Evolutionary conservation across 164 flowering plant species (phyloP).

Genomic region (Annona squamosa): DNA sequence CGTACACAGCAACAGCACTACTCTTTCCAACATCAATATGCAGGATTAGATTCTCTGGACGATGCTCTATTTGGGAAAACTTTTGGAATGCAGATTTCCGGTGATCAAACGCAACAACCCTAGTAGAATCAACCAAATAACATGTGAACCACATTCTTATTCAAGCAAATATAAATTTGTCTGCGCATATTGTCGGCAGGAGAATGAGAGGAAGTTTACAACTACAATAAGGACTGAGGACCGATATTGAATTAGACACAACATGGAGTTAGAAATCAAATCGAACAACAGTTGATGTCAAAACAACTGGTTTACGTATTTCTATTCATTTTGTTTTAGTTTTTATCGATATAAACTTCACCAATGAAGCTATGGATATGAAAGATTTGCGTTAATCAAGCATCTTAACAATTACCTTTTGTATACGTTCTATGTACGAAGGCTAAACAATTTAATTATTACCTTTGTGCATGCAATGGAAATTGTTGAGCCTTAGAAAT

Average conservation of each 20-base stretch:
- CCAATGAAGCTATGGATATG: neutral
- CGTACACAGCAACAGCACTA: conserved; percentile 63
- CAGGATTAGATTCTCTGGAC: conserved; percentile 33
- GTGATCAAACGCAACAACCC: conserved; percentile 74
- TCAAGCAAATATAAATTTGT: neutral
- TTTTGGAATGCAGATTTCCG: conserved; percentile 40
- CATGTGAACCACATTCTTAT: neutral
- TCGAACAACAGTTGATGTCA: neutral
- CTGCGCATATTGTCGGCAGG: neutral
- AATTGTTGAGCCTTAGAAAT: neutral
- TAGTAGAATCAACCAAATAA: conserved; percentile 15
- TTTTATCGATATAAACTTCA: no score
- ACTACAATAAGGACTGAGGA: neutral
- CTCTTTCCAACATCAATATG: conserved; percentile 58
- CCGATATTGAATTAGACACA: neutral
- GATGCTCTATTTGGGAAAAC: conserved; percentile 22
- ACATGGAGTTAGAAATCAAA: neutral
- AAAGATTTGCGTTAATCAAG: neutral
- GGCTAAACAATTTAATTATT: neutral
- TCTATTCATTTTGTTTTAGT: neutral
- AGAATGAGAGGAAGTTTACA: no score
- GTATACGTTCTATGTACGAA: neutral
- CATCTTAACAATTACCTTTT: neutral
- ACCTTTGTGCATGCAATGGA: neutral
- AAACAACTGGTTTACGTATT: neutral